Conservation (phyloP, 108 stramenopile species). For the Licmophora abbreviata region DNA sequence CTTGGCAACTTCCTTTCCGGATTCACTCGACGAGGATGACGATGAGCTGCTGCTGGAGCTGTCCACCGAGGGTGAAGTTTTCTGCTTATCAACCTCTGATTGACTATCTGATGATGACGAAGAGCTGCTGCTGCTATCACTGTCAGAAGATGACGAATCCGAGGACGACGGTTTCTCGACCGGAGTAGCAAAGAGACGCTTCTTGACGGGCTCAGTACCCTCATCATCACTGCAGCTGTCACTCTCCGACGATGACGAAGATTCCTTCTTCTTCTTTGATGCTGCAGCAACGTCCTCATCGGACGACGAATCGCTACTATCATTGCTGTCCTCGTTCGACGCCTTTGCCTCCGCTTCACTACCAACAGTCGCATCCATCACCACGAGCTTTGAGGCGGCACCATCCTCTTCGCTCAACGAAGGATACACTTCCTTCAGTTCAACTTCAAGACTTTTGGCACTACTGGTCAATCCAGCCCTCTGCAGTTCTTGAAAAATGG, state of each 20-base stretch:
- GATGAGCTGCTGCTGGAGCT: slow-evolving; percentile 1
- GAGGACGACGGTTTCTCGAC: slow-evolving; percentile 2
- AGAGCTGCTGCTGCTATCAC: slow-evolving; percentile 1
- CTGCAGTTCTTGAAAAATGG: slow-evolving; percentile 2
- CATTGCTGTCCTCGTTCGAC: not conserved
- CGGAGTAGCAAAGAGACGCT: not conserved
- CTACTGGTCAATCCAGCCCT: not conserved
- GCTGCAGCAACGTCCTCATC: slow-evolving; percentile 1
- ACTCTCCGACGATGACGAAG: slow-evolving; percentile 3
- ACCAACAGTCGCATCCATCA: not conserved
- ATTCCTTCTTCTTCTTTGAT: slow-evolving; percentile 1
- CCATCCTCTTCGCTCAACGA: too few relatives aligned
- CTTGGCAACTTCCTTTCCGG: slow-evolving; percentile 3
- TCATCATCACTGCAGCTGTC: not conserved
- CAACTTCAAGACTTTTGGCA: not conserved
- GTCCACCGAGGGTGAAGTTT: not conserved
- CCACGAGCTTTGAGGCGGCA: not conserved
- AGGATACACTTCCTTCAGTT: not conserved
- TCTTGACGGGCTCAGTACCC: not conserved
- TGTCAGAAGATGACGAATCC: slow-evolving; percentile 5
- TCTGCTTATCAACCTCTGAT: slow-evolving; percentile 9
- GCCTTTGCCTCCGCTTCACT: not conserved
- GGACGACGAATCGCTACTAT: slow-evolving; percentile 5
- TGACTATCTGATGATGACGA: slow-evolving; percentile 15
- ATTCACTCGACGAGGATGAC: slow-evolving; percentile 8